Percentiles rank a stretch among this genome's conserved stretches.
Conservation (phyloP, 2,329 filamentous ascomycete species). For the Trichoderma polysporum region DNA sequence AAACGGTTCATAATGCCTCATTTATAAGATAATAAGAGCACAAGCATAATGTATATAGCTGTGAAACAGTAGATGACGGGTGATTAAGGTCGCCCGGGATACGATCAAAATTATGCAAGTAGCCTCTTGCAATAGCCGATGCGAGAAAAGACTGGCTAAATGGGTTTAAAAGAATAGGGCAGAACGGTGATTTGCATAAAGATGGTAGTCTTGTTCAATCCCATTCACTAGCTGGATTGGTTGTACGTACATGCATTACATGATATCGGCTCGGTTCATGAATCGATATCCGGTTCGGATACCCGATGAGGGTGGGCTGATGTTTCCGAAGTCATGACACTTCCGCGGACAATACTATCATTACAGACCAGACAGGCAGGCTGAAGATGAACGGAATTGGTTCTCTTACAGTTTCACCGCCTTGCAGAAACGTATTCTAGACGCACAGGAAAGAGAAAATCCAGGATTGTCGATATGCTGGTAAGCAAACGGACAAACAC, state of each 20-base stretch:
- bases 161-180: too few relatives aligned
- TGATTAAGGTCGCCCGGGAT: too few relatives aligned
- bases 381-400: background rate
- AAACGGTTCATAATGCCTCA: background rate
- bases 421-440: background rate
- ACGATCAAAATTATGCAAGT: background rate
- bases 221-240: background rate
- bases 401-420: background rate
- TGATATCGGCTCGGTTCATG: background rate
- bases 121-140: background rate
- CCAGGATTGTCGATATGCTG: background rate
- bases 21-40: too few relatives aligned
- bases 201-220: background rate
- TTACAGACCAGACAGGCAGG: background rate
- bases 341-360: background rate
- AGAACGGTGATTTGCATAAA: background rate
- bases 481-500: background rate
- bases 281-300: background rate
- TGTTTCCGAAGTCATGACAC: background rate
- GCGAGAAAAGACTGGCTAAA: background rate
- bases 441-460: background rate
- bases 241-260: too few relatives aligned
- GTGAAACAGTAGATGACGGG: background rate
- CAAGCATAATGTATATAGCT: background rate
- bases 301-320: background rate